A percentile compares a stretch with the other conserved stretches of the same genome.
These are phyloP conservation scores for Aspergillus pseudoterreus DNA, from an alignment of 2,329 filamentous ascomycete genomes.

Conservation along the genomic window DNA sequence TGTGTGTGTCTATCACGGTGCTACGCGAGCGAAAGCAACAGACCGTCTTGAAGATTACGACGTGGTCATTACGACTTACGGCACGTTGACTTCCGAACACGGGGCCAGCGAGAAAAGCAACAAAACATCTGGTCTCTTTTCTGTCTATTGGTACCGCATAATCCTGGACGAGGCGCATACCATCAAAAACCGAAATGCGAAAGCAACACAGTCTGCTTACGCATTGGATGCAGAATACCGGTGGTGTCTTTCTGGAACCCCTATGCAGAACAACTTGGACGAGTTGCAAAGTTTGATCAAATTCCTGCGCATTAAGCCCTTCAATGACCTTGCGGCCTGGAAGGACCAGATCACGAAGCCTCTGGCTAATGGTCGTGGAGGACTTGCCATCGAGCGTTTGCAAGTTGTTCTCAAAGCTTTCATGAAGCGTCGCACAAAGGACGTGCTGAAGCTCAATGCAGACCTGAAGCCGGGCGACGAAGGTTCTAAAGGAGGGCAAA, in stretches of 20 bases:
- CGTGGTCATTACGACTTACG: slow-evolving; percentile 95
- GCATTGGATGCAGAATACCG: slow-evolving; percentile 80
- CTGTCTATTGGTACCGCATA: slow-evolving; percentile 89
- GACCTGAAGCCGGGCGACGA: slow-evolving; percentile 70
- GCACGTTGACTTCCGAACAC: slow-evolving; percentile 89
- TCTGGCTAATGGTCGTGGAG: slow-evolving; percentile 84
- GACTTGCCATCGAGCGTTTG: slow-evolving; percentile 80
- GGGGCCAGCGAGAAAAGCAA: slow-evolving; percentile 61
- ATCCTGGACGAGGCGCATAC: slow-evolving; percentile 96
- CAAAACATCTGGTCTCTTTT: slow-evolving; percentile 78
- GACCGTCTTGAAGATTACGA: slow-evolving; percentile 80
- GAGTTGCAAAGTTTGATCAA: slow-evolving; percentile 91
- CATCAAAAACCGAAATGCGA: slow-evolving; percentile 97
- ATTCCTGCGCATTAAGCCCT: slow-evolving; percentile 88
- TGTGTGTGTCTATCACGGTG: slow-evolving; percentile 88
- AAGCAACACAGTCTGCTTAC: slow-evolving; percentile 88
- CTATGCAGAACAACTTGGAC: slow-evolving; percentile 97
- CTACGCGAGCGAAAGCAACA: slow-evolving; percentile 73
- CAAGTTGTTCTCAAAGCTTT: slow-evolving; percentile 84
- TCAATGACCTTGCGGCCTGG: slow-evolving; percentile 81
- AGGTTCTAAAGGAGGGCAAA: slow-evolving; percentile 47
- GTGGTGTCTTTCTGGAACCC: slow-evolving; percentile 95
- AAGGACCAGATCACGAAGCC: slow-evolving; percentile 86
- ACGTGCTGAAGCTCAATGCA: slow-evolving; percentile 85
- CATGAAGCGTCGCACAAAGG: slow-evolving; percentile 98